Evolutionary conservation across 2,329 filamentous ascomycete species (phyloP).

Genomic region (Xylaria digitata): DNA sequence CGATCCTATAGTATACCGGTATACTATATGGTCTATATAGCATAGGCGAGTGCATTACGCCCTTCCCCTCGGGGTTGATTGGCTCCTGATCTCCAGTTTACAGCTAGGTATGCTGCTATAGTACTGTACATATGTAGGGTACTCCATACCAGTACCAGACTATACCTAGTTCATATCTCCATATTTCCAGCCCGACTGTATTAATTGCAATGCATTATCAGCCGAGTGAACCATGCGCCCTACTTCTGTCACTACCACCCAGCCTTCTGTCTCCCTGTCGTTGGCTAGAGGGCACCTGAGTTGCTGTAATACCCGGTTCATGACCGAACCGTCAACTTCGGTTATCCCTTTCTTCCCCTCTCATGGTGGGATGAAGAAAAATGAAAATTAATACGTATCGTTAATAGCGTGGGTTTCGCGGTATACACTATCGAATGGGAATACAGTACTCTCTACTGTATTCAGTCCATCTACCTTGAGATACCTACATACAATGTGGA

Average conservation of each 20-base stretch:
- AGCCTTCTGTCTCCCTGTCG: conserved; percentile 30
- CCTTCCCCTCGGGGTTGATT: neutral
- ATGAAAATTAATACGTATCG: neutral
- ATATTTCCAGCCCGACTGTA: conserved; percentile 20
- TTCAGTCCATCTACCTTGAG: neutral
- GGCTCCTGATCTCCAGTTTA: conserved; percentile 11
- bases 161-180: conserved; percentile 13
- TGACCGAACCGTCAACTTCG: conserved; percentile 19
- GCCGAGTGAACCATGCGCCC: conserved; percentile 33
- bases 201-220: conserved; percentile 30
- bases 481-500: neutral
- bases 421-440: conserved; percentile 4
- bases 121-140: neutral
- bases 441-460: neutral
- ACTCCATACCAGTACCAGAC: neutral
- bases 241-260: conserved; percentile 23
- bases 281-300: conserved; percentile 21
- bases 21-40: neutral
- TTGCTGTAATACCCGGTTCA: conserved; percentile 26
- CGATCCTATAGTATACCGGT: no score
- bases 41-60: neutral
- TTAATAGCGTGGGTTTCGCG: neutral
- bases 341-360: conserved; percentile 7
- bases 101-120: neutral
- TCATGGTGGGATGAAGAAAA: neutral